These are phyloP conservation scores for Saccharomyces hybrid DNA, from an alignment of 1,139 yeast genomes.

Conservation along the genomic window DNA sequence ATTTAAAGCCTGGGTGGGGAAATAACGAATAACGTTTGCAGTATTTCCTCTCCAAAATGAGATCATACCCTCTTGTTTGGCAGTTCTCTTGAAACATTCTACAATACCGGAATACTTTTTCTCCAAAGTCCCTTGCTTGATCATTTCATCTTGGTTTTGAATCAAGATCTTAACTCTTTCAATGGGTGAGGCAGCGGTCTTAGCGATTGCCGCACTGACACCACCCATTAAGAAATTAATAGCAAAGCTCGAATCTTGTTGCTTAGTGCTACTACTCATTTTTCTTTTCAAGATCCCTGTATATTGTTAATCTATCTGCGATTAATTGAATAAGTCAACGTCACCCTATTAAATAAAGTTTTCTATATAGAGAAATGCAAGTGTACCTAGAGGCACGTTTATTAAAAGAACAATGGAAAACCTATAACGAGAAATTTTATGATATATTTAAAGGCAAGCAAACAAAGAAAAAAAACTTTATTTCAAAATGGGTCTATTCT, in stretches of 20 bases:
- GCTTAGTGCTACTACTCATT: neutral
- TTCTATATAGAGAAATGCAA: too few relatives aligned
- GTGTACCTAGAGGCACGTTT: too few relatives aligned
- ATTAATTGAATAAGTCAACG: too few relatives aligned
- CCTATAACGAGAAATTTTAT: neutral
- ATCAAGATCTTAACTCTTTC: conserved; percentile 75
- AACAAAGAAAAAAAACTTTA: neutral
- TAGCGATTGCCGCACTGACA: conserved; percentile 78
- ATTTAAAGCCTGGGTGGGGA: conserved; percentile 81
- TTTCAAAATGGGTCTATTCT: neutral
- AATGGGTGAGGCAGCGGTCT: conserved; percentile 80
- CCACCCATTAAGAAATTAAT: conserved; percentile 71
- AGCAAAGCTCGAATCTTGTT: conserved; percentile 35
- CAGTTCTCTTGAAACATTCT: conserved; percentile 68
- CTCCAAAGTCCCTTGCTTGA: conserved; percentile 71
- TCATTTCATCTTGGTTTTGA: conserved; percentile 79
- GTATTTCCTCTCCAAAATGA: conserved; percentile 84
- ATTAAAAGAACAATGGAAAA: neutral
- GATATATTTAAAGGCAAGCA: neutral
- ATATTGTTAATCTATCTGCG: too few relatives aligned
- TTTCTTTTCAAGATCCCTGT: neutral
- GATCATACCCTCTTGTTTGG: conserved; percentile 60
- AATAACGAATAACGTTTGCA: conserved; percentile 75
- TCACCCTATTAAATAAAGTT: neutral
- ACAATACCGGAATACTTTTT: conserved; percentile 59